Evolutionary conservation across 441 rosid genomes (phyloP), one percentile per base, ranked within the genome.

Genomic region (Populus hybrid): DNA sequence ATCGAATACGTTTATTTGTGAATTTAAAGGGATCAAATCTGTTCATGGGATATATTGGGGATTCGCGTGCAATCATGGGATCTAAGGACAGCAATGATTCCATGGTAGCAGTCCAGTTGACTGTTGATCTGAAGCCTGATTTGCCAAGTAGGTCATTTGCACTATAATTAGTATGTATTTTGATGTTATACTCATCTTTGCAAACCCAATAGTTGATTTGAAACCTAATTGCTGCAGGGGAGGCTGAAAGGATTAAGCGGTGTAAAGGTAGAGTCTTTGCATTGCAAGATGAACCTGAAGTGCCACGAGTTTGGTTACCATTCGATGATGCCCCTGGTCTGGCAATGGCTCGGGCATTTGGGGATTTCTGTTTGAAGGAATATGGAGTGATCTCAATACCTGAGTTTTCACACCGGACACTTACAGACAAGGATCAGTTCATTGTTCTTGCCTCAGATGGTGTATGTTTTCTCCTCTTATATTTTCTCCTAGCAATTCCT

Each of bases 341-440:
- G 26, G 99, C 99, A 76, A 97, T 97, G 98, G 99, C 99, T 61
- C 91, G 99, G 72, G 99, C 99, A 29, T 97, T 97, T 75, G 99
- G 99, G 20, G 99, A 97, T 83, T 97, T 97, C 81, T 97, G 99
- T 87, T 81, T 97, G 77, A 97, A 97, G 90, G 98, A 97, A 20
- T 97, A 94, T 78, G 99, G 99, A 64, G 98, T 97, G 65, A 97
- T 97, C 71, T 97, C 99, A 0, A 80, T 94, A 74, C 99, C 99
- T 5, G 99, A 94, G 78, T 88, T 97, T 77, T 90, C 98, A 71
- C 97, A 93, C 78, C 90, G 92, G 21, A 28, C 86, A 50, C 93
- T 97, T 50, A 92, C 97, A 1, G 99, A 97, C 23, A 86, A 79
- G 78, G 99, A 97, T 84, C 97, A 93, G 69, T 97, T 97, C 87